phyloP scores from a whole-genome alignment of 805 yeast species.

The Barnettozyma vustinii region DNA sequence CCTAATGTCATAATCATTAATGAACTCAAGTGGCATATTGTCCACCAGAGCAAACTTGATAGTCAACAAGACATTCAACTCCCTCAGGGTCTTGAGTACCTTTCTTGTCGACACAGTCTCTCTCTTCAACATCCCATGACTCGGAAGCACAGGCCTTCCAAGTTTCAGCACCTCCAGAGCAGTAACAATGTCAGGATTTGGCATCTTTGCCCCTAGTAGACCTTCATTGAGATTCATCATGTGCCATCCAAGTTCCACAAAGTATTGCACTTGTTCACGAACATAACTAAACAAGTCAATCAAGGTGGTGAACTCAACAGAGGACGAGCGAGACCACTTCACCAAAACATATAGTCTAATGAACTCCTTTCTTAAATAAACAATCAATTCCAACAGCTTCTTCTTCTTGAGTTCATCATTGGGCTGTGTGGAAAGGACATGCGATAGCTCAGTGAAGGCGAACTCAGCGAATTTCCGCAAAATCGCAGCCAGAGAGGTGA shows the following conservation, averaged over 20 bases:
- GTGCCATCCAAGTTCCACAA: constrained; percentile 56
- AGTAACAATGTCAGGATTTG: constrained; percentile 85
- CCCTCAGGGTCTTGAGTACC: constrained; percentile 55
- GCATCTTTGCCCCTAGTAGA: constrained; percentile 83
- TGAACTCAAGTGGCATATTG: constrained; percentile 56
- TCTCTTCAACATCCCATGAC: constrained; percentile 48
- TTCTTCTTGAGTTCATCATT: constrained; percentile 62
- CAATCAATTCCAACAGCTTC: constrained; percentile 60
- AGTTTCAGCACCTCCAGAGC: constrained; percentile 77
- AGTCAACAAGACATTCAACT: constrained; percentile 67
- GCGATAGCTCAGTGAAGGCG: constrained; percentile 57
- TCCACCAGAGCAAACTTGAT: constrained; percentile 68
- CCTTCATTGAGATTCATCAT: constrained; percentile 64
- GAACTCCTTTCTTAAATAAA: constrained; percentile 74
- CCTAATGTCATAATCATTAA: constrained; percentile 49
- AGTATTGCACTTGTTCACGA: constrained; percentile 69
- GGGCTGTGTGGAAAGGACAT: constrained; percentile 55
- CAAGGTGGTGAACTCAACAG: constrained; percentile 63
- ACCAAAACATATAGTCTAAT: constrained; percentile 78
- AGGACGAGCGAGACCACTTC: constrained; percentile 76
- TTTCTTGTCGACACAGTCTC: constrained; percentile 46
- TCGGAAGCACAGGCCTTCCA: constrained; percentile 72
- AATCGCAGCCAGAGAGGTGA: constrained; percentile 57
- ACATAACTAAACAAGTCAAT: constrained; percentile 90
- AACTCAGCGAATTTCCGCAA: constrained; percentile 54